A percentile compares a stretch with the other conserved stretches of the same genome.
These are phyloP conservation scores for Papilionanthe hybrid DNA, from an alignment of 116 monocot genomes.

Conservation along the genomic window DNA sequence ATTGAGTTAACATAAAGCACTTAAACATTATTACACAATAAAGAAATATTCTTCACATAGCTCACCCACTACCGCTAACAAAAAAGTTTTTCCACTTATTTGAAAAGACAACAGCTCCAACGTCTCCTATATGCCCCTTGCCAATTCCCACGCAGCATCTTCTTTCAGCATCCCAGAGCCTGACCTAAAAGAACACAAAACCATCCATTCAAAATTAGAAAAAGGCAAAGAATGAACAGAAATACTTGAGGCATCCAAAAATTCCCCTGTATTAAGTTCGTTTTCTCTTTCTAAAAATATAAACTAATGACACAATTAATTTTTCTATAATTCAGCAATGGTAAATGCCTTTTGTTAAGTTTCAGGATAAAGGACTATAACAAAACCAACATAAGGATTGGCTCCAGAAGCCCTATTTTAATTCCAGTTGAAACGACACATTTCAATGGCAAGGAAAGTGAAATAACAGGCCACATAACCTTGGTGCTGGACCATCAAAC, in stretches of 20 bases:
- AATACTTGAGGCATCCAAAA: background rate
- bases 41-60: slow-evolving; percentile 5
- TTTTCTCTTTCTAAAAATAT: background rate
- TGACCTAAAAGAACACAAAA: slow-evolving; percentile 41
- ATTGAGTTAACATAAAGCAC: background rate
- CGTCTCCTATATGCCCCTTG: slow-evolving; percentile 76
- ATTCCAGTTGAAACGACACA: background rate
- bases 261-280: background rate
- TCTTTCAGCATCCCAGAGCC: slow-evolving; percentile 74
- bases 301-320: background rate
- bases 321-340: background rate
- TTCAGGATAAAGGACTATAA: background rate
- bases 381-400: background rate
- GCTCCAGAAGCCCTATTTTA: background rate
- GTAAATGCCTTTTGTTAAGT: background rate
- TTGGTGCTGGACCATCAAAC: background rate
- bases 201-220: background rate
- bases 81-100: slow-evolving; percentile 78
- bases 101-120: slow-evolving; percentile 92
- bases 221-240: background rate
- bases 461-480: background rate
- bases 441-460: background rate
- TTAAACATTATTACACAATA: background rate
- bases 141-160: slow-evolving; percentile 72
- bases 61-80: slow-evolving; percentile 93